A percentile compares a stretch with the other conserved stretches of the same genome.
phyloP scores from a whole-genome alignment of 495 filamentous ascomycete genomes.

The Antarctomyces pellizariae region DNA sequence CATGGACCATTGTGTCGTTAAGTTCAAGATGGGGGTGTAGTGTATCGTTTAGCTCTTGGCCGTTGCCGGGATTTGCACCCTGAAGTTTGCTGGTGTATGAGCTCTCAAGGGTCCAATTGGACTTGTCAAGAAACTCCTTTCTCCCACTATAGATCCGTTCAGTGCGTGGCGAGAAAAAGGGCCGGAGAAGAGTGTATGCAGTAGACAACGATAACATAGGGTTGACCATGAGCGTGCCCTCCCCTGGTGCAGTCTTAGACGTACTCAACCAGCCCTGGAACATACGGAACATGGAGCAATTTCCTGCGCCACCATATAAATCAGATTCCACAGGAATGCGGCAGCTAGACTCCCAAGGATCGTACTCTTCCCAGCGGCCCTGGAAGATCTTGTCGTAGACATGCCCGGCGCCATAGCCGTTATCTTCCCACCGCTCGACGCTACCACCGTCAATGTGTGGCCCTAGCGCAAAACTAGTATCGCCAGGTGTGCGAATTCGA shows the following conservation, averaged over 20 bases:
- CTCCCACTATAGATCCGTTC: conserved; percentile 13
- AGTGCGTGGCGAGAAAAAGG: conserved; percentile 44
- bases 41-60: conserved; percentile 48
- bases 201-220: conserved; percentile 51
- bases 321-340: conserved; percentile 46
- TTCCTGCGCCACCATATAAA: conserved; percentile 60
- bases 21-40: conserved; percentile 64
- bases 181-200: conserved; percentile 62
- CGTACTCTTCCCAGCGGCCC: conserved; percentile 62
- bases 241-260: conserved; percentile 41
- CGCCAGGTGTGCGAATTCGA: conserved; percentile 53
- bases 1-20: conserved; percentile 49
- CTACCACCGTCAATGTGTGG: conserved; percentile 72
- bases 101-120: conserved; percentile 24
- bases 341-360: conserved; percentile 55
- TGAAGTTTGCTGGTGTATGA: conserved; percentile 31
- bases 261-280: conserved; percentile 78
- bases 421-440: conserved; percentile 67
- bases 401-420: conserved; percentile 42
- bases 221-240: conserved; percentile 69
- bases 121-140: conserved; percentile 22
- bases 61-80: conserved; percentile 49
- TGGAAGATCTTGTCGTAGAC: conserved; percentile 53
- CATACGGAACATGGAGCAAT: conserved; percentile 68
- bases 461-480: conserved; percentile 59